Evolutionary conservation across 495 filamentous ascomycete genomes (phyloP), one percentile per base, ranked within the genome.

Genomic region (Penicillium bovifimosum): DNA sequence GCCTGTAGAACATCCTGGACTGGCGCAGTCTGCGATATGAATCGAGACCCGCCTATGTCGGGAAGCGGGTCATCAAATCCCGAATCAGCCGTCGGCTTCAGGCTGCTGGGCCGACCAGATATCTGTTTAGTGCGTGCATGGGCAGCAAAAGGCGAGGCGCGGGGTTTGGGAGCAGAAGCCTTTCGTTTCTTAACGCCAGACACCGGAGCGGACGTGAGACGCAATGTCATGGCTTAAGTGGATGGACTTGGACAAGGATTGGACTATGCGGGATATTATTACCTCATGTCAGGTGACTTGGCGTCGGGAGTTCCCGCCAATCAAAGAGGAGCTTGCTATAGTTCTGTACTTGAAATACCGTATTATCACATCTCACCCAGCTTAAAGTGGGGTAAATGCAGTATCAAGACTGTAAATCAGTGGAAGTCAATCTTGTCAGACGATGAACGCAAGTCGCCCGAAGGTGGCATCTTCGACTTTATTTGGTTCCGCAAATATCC

Each of bases 1-100:
- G 86, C 80, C 39, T 84, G 78, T 9, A 79, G 65, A 6, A 90
- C 84, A 72, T 86, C 80, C 45, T 80, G 73, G 8, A 85, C 70
- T 6, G 76, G 73, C 0, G 80, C 72, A 34, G 83, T 76, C 32
- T 72, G 52, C 2, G 71, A 56, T 26, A 75, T 67, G 42, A 68
- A 68, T 18, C 52, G 64, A 14, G 72, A 73, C 10, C 55, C 24
- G 20, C 74, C 74, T 36, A 65, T 14, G 42, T 76, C 76, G 8
- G 72, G 66, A 6, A 78, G 58, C 5, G 61, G 60, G 18, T 59
- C 63, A 27, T 76, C 75, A 35, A 83, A 76, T 16, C 69, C 70
- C 26, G 76, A 68, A 42, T 74, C 72, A 38, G 66, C 62, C 27
- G 76, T 71, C 11, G 68, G 54, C 40, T 65, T 68, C 40, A 62